A percentile compares a stretch with the other conserved stretches of the same genome.
Evolutionary conservation across 2,329 filamentous ascomycete genomes (phyloP).

Genomic region (Claviceps paspali): DNA sequence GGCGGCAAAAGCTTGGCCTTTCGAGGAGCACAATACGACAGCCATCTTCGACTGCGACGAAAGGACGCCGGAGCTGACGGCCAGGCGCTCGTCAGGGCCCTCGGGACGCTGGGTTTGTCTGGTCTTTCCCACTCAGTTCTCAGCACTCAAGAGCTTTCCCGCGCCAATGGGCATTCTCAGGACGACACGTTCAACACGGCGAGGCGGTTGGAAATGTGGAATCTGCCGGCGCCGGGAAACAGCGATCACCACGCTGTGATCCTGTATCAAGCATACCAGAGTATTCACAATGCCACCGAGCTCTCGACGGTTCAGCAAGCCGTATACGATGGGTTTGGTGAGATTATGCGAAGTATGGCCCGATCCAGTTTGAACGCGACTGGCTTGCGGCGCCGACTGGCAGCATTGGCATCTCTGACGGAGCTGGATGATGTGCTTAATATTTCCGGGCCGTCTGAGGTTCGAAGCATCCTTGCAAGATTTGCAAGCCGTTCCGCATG

Average conservation of each 20-base stretch:
- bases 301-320: slow-evolving; percentile 35
- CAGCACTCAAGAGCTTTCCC: slow-evolving; percentile 47
- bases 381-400: slow-evolving; percentile 38
- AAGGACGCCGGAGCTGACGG: slow-evolving; percentile 42
- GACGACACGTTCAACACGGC: slow-evolving; percentile 68
- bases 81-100: slow-evolving; percentile 56
- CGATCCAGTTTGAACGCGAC: slow-evolving; percentile 32
- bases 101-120: slow-evolving; percentile 69
- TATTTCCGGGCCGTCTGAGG: slow-evolving; percentile 39
- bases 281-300: slow-evolving; percentile 52
- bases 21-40: slow-evolving; percentile 80
- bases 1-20: slow-evolving; percentile 80
- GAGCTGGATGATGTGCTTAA: slow-evolving; percentile 69
- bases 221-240: slow-evolving; percentile 57
- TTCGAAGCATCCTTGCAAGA: slow-evolving; percentile 44
- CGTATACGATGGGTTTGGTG: slow-evolving; percentile 48
- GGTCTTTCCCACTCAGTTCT: slow-evolving; percentile 73
- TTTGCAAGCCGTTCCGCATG: slow-evolving; percentile 55
- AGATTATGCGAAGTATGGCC: slow-evolving; percentile 43
- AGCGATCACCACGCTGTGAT: slow-evolving; percentile 49
- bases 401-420: slow-evolving; percentile 55
- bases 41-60: slow-evolving; percentile 52
- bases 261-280: slow-evolving; percentile 69
- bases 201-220: slow-evolving; percentile 78
- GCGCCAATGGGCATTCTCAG: slow-evolving; percentile 40